phyloP scores from a whole-genome alignment of 345 rosid genomes.

The Populus simonii region DNA sequence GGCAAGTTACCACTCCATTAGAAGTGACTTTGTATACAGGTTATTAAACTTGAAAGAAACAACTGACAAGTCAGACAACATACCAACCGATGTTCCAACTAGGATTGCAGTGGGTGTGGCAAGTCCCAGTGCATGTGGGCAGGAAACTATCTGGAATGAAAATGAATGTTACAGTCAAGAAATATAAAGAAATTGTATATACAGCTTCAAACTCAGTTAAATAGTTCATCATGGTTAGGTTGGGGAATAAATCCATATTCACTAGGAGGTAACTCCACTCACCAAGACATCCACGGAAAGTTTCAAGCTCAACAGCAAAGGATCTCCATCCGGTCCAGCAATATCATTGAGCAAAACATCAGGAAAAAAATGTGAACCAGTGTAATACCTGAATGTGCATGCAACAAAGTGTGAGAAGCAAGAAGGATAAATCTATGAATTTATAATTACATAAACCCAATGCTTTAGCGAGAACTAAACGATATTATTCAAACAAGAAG shows the following conservation, averaged over 20 bases:
- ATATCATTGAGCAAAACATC: slow-evolving; percentile 93
- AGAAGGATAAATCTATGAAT: not conserved
- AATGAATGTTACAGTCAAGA: slow-evolving; percentile 7
- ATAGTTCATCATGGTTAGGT: not conserved
- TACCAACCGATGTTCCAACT: slow-evolving; percentile 98
- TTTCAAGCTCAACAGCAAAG: slow-evolving; percentile 86
- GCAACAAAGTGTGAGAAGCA: slow-evolving; percentile 8
- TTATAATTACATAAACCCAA: not conserved
- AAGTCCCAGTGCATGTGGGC: slow-evolving; percentile 97
- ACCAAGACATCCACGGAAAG: slow-evolving; percentile 97
- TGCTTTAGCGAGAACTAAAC: not conserved
- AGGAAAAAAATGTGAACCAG: slow-evolving; percentile 82
- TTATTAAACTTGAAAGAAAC: slow-evolving; percentile 10
- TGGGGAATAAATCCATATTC: not conserved
- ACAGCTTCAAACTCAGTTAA: not conserved
- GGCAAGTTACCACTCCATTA: not conserved
- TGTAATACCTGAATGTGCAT: slow-evolving; percentile 65
- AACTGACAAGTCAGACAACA: slow-evolving; percentile 22
- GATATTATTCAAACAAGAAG: not conserved
- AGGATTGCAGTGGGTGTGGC: slow-evolving; percentile 97
- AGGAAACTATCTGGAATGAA: slow-evolving; percentile 78
- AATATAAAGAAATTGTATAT: not conserved
- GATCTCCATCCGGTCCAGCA: slow-evolving; percentile 88
- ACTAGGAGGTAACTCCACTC: slow-evolving; percentile 24
- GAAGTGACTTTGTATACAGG: not conserved